A percentile compares a stretch with the other conserved stretches of the same genome.
These are phyloP conservation scores for Epichloe gansuensis DNA, from an alignment of 2,329 filamentous ascomycete species.

Conservation along the genomic window DNA sequence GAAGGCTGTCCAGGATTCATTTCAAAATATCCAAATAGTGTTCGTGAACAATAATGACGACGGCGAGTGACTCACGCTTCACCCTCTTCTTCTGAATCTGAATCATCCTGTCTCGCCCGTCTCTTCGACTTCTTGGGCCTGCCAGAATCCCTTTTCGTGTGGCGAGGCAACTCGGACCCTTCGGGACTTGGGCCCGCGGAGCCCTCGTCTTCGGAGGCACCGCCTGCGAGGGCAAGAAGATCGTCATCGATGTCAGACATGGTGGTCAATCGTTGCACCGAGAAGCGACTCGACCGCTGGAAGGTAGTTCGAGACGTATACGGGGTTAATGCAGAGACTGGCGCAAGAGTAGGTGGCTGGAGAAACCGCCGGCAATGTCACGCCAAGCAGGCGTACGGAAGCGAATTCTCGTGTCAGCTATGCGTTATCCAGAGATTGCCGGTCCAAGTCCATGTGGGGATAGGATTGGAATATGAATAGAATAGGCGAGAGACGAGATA, in stretches of 20 bases:
- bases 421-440: not conserved
- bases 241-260: conserved; percentile 93
- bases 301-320: not conserved
- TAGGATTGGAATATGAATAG: too few relatives aligned
- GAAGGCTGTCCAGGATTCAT: not conserved
- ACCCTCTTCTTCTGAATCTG: conserved; percentile 51
- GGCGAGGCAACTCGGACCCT: conserved; percentile 39
- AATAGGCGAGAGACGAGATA: too few relatives aligned
- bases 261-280: conserved; percentile 12
- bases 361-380: not conserved
- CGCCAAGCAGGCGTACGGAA: not conserved
- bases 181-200: conserved; percentile 40
- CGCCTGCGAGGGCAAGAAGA: conserved; percentile 82
- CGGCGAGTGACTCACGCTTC: conserved; percentile 24
- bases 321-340: not conserved
- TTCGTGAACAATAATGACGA: not conserved
- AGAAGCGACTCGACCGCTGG: not conserved
- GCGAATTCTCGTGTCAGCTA: not conserved
- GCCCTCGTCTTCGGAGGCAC: conserved; percentile 50
- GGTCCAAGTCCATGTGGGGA: not conserved
- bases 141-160: conserved; percentile 19
- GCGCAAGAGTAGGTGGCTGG: not conserved
- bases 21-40: not conserved
- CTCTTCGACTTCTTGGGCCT: conserved; percentile 35
- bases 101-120: conserved; percentile 27